Evolutionary conservation across 2,329 filamentous ascomycete genomes (phyloP), one percentile per base, ranked within the genome.

Genomic region (Pseudomassariella vexata): DNA sequence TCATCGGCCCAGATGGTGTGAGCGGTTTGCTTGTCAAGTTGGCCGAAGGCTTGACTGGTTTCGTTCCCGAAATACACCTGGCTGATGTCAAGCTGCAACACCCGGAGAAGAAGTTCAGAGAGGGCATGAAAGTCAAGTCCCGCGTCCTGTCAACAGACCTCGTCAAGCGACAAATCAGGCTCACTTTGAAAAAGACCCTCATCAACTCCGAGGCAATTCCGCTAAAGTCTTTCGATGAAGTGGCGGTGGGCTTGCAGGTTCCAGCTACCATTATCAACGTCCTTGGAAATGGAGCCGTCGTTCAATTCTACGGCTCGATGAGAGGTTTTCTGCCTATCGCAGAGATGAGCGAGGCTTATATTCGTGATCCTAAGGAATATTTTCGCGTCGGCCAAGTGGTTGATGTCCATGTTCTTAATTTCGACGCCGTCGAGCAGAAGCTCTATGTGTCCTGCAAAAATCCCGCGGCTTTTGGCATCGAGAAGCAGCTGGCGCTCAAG

Each of bases 331-430:
- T 98, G 34, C 92, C 92, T 3, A 81, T 94, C 1, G 85, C 85
- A 2, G 90, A 98, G 60, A 98, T 98, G 92, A 96, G 92, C 55
- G 92, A 98, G 56, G 88, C 89, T 9, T 95, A 83, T 52, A 95
- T 98, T 49, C 76, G 83, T 45, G 85, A 95, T 50, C 88, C 92
- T 5, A 77, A 76, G 27, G 80, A 94, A 50, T 89, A 96, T 59
- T 98, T 98, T 65, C 79, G 82, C 21, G 63, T 79, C 25, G 94
- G 92, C 1, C 92, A 98, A 56, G 90, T 94, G 2, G 82, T 98
- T 44, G 94, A 79, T 49, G 85, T 95, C 14, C 85, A 90, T 49
- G 79, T 94, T n/a, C 60, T 95, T 20, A 84, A 82, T 30, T 78
- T 95, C 30, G 79, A 94, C 46, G 65, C 79, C 1, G 77, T 82